Evolutionary conservation across 768 basidiomycete genomes (phyloP).

Genomic region (Rhizopogon vulgaris): DNA sequence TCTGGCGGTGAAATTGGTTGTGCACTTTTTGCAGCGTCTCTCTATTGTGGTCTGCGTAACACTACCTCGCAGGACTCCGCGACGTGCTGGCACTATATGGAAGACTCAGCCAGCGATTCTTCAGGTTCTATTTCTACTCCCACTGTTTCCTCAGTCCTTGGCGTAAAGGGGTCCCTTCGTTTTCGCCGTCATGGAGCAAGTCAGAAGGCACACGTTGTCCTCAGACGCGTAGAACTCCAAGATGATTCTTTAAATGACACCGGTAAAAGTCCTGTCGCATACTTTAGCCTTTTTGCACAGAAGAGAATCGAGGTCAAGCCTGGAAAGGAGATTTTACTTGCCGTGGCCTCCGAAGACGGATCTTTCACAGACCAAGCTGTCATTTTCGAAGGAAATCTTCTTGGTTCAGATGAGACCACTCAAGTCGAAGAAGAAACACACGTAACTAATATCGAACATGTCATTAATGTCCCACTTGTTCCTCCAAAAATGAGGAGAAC

Average conservation of each 20-base stretch:
- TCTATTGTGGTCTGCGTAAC: slow-evolving; percentile 4
- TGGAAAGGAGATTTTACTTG: slow-evolving; percentile 64
- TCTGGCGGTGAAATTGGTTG: slow-evolving; percentile 1
- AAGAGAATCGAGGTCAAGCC: slow-evolving; percentile 68
- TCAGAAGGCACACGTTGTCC: slow-evolving; percentile 63
- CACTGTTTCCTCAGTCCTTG: slow-evolving; percentile 49
- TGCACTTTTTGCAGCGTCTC: slow-evolving; percentile 7
- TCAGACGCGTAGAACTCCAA: slow-evolving; percentile 51
- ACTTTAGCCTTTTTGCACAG: slow-evolving; percentile 60
- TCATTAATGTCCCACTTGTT: slow-evolving; percentile 32
- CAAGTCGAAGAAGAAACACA: slow-evolving; percentile 38
- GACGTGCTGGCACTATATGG: slow-evolving; percentile 21
- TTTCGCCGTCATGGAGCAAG: slow-evolving; percentile 61
- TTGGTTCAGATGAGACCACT: slow-evolving; percentile 27
- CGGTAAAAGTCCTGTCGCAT: slow-evolving; percentile 34
- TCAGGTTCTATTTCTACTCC: slow-evolving; percentile 21
- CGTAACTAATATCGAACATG: slow-evolving; percentile 35
- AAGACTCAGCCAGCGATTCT: slow-evolving; percentile 33
- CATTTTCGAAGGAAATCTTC: slow-evolving; percentile 50
- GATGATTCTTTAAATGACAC: slow-evolving; percentile 40
- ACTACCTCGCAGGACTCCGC: slow-evolving; percentile 6
- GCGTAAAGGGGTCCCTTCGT: slow-evolving; percentile 55
- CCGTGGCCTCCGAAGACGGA: slow-evolving; percentile 48
- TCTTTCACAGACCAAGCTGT: slow-evolving; percentile 51
- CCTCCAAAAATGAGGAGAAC: slow-evolving; percentile 63